Base-by-base conservation (phyloP, 1,284 basidiomycete genomes). In the Melampsora allii-populina region DNA sequence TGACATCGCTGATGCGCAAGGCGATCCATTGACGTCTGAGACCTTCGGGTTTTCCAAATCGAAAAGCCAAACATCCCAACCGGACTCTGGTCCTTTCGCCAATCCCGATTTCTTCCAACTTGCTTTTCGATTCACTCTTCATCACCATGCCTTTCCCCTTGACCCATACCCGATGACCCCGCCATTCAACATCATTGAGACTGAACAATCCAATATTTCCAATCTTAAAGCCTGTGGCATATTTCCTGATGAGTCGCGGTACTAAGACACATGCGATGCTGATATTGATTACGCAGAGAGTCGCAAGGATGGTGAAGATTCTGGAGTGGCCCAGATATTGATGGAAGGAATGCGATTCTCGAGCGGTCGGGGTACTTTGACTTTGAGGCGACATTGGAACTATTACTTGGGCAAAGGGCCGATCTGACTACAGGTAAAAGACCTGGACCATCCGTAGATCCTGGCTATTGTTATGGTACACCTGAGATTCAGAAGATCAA, bases 11-110 rank as follows among this genome's bases (percentile, higher is more conserved):
- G 29, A 74, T 24, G 7, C 71, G 53, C 24, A 74, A 42, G 12
- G 71, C 71, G 31, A 74, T 66, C 71, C 71, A 74, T 53, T 74
- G 71, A 29, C 71, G 71, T 31, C 71, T 66, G 4, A 56, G 46
- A 21, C 71, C 64, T 66, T 74, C 71, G 46, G 39, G 58, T 39
- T 63, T 66, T 27, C 71, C 64, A 33, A 66, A 45, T 31, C 71
- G 33, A n/a, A 74, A 36, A n/a, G 33, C 63, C 17, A 66, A 48
- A 7, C 63, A 66, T n/a, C 58, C 64, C 39, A 74, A 27, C 17
- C 50, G 29, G 33, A 74, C 45, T 39, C 29, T 58, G 3, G 64
- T 46, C 17, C 39, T 45, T 66, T 61, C 24, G 12, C 64, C 64
- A n/a, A 59, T 31, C 24, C 39, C 63, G 17, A 46, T 21, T 29